Percentiles rank a stretch among this genome's conserved stretches.
phyloP scores from a whole-genome alignment of 2,329 filamentous ascomycete genomes.

The Aspergillus clavatus region DNA sequence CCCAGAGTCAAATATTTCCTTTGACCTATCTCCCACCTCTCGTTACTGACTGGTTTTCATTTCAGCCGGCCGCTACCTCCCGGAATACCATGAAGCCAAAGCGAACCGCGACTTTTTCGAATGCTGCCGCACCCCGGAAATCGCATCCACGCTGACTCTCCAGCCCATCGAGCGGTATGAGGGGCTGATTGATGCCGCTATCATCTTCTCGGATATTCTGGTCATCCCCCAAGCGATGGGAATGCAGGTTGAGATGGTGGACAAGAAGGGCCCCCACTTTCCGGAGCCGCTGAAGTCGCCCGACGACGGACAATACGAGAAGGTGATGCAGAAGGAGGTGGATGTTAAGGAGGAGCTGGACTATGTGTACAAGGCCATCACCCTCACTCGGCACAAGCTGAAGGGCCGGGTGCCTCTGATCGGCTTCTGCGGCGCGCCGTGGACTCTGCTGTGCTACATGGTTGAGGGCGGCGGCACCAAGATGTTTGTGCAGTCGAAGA shows the following conservation, averaged over 20 bases:
- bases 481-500: conserved; percentile 89
- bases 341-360: conserved; percentile 78
- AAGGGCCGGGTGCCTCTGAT: conserved; percentile 85
- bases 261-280: conserved; percentile 95
- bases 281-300: conserved; percentile 76
- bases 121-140: conserved; percentile 88
- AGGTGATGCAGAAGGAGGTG: conserved; percentile 72
- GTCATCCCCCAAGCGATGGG: conserved; percentile 97
- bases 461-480: conserved; percentile 96
- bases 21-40: background rate
- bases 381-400: conserved; percentile 81
- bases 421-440: conserved; percentile 94
- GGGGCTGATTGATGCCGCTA: conserved; percentile 89
- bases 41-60: conserved; percentile 6
- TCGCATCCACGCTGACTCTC: conserved; percentile 87
- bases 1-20: background rate
- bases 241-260: conserved; percentile 97
- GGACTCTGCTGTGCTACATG: conserved; percentile 98
- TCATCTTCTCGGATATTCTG: conserved; percentile 98
- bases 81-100: conserved; percentile 96
- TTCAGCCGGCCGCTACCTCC: conserved; percentile 88
- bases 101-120: conserved; percentile 90
- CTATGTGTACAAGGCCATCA: conserved; percentile 96
- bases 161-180: conserved; percentile 90
- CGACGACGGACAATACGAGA: conserved; percentile 73